Evolutionary conservation across 345 rosid genomes (phyloP).

Genomic region (Sapria himalayana): DNA sequence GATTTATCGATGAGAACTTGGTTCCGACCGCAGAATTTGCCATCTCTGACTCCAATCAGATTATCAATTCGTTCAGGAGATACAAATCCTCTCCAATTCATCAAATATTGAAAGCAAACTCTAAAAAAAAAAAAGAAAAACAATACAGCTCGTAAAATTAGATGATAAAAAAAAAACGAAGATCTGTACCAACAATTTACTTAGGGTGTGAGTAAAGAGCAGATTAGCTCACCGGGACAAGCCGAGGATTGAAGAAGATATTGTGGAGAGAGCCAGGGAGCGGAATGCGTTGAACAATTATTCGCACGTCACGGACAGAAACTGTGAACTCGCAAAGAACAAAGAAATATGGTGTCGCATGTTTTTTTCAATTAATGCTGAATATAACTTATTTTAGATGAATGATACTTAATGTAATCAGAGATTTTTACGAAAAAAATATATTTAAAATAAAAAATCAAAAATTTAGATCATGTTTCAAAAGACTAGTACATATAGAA

Average conservation of each 20-base stretch:
- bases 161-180: background rate
- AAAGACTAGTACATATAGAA: too few relatives aligned
- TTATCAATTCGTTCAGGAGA: slow-evolving; percentile 14
- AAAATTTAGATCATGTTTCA: too few relatives aligned
- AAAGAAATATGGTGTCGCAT: too few relatives aligned
- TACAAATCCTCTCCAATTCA: slow-evolving; percentile 52
- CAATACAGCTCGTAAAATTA: too few relatives aligned
- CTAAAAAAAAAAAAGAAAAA: background rate
- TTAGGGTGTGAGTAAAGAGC: background rate
- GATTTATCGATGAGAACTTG: slow-evolving; percentile 68
- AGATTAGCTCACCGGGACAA: background rate
- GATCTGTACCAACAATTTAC: background rate
- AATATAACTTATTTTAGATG: too few relatives aligned
- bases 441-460: too few relatives aligned
- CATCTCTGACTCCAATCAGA: slow-evolving; percentile 37
- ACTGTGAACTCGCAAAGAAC: too few relatives aligned
- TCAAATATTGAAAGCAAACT: too few relatives aligned
- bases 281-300: background rate
- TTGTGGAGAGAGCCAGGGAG: background rate
- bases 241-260: background rate
- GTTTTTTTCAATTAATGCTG: too few relatives aligned
- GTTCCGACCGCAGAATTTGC: slow-evolving; percentile 75
- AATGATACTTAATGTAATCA: too few relatives aligned
- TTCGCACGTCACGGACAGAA: background rate
- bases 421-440: too few relatives aligned